phyloP scores from a whole-genome alignment of 495 filamentous ascomycete species.

The Aspergillus funiculosus region DNA sequence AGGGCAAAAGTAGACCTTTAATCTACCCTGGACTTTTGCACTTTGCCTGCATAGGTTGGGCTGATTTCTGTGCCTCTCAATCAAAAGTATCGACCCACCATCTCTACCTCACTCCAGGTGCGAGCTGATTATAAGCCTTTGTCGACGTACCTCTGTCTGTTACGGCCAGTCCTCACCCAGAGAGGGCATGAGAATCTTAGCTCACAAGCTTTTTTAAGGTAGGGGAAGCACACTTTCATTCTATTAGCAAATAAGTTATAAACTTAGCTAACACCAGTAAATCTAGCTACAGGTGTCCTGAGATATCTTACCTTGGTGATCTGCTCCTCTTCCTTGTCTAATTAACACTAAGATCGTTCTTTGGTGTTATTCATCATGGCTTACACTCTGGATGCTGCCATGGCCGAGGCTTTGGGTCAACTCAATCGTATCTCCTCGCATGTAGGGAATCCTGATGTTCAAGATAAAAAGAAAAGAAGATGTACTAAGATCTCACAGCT shows the following conservation, averaged over 20 bases:
- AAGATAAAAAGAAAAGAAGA: neutral
- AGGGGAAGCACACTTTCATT: too few relatives aligned
- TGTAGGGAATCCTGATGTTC: conserved; percentile 10
- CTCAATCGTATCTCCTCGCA: conserved; percentile 20
- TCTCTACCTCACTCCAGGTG: neutral
- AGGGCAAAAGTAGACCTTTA: too few relatives aligned
- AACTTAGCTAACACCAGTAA: neutral
- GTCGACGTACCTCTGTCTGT: too few relatives aligned
- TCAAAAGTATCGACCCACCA: neutral
- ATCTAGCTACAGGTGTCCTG: too few relatives aligned
- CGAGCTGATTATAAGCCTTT: neutral
- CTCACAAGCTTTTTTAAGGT: neutral
- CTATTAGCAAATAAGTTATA: neutral
- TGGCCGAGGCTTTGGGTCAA: conserved; percentile 23
- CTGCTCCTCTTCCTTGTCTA: too few relatives aligned
- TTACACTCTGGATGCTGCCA: conserved; percentile 16
- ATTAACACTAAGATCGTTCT: too few relatives aligned
- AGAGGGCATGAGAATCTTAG: too few relatives aligned
- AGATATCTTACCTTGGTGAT: too few relatives aligned
- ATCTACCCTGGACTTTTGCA: neutral
- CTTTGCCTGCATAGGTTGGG: neutral
- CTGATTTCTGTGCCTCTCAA: neutral
- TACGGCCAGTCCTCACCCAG: too few relatives aligned
- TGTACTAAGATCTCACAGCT: conserved; percentile 20
- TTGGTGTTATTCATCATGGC: conserved; percentile 9